Percentiles rank a stretch among this genome's conserved stretches.
These are phyloP conservation scores for Malassezia pachydermatis DNA, from an alignment of 1,284 basidiomycete species.

Conservation along the genomic window DNA sequence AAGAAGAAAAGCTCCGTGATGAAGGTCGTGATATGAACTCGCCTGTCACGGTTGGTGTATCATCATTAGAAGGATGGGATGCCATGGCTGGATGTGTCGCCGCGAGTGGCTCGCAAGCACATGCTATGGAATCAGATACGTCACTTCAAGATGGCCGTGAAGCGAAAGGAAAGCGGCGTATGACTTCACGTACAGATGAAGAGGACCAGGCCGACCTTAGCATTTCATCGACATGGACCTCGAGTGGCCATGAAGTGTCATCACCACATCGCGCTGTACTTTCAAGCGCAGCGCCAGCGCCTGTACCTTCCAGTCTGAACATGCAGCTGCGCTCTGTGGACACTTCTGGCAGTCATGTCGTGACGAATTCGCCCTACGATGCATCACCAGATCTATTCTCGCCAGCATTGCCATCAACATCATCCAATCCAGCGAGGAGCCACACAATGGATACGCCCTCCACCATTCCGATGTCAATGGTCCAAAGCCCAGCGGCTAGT, in stretches of 20 bases:
- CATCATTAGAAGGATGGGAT: slow-evolving; percentile 35
- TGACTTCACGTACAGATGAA: not conserved
- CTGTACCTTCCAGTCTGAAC: too few species aligned
- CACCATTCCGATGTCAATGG: not conserved
- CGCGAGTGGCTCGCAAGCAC: not conserved
- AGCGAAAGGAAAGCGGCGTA: not conserved
- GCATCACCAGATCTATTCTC: not conserved
- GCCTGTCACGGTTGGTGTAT: slow-evolving; percentile 32
- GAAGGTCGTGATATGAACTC: slow-evolving; percentile 19
- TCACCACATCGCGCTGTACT: too few species aligned
- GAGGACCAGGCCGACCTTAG: not conserved
- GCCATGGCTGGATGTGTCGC: not conserved
- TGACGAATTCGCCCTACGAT: too few species aligned
- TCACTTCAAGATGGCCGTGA: not conserved
- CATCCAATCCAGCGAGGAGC: not conserved
- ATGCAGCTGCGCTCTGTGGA: too few species aligned
- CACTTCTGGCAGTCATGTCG: too few species aligned
- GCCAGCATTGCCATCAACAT: not conserved
- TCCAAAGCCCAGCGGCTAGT: not conserved
- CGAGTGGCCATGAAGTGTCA: not conserved
- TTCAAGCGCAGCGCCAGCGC: too few species aligned
- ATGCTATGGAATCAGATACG: not conserved
- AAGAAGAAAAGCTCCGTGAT: slow-evolving; percentile 38
- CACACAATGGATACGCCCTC: not conserved
- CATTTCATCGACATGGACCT: not conserved